Base-by-base conservation (phyloP, 2,329 filamentous ascomycete species). In the Ceratocystis lukuohia region DNA sequence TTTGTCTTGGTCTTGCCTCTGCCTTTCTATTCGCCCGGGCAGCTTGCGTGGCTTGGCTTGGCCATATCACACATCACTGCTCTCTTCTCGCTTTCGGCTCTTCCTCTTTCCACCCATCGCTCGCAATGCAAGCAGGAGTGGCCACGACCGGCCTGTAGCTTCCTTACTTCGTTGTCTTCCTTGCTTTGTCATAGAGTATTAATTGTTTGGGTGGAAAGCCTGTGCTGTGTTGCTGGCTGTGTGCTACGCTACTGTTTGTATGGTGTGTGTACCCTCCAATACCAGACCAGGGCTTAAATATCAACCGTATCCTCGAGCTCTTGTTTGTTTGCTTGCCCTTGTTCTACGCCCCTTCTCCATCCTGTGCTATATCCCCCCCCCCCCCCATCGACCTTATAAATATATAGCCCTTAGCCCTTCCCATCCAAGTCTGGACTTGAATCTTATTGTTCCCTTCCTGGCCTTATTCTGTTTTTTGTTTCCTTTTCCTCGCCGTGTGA, bases 11-110 rank as follows among this genome's bases (percentile, higher is more conserved):
- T 3, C 22, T 56, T 56, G 50, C 50, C 50, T 25, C 50, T 56
- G 20, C 3, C 20, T 30, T 56, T 56, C 56, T 59, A 37, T n/a
- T 59, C 28, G 56, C 30, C 30, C 33, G 5, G 56, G 53, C 12
- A 25, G 48, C 56, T 59, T 59, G 56, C 56, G 56, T 37, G 56
- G 56, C 56, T 37, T 59, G 56, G 56, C 56, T 59, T 59, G 56
- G 28, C 56, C 7, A n/a, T 33, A 59, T 20, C 56, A 59, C 56
- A 15, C 56, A 53, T 10, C 48, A 20, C 37, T 15, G 37, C 37
- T 41, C 12, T 41, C 37, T 15, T 41, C 33, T 59, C 28, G 28
- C 6, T 28, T 59, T 37, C 56, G 56, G 56, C 56, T 59, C 56
- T 33, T 59, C n/a, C 56, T 53, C 48, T 25, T 53, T 20, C n/a